phyloP scores from a whole-genome alignment of 352 stramenopile genomes.

The Phytophthora meadii region DNA sequence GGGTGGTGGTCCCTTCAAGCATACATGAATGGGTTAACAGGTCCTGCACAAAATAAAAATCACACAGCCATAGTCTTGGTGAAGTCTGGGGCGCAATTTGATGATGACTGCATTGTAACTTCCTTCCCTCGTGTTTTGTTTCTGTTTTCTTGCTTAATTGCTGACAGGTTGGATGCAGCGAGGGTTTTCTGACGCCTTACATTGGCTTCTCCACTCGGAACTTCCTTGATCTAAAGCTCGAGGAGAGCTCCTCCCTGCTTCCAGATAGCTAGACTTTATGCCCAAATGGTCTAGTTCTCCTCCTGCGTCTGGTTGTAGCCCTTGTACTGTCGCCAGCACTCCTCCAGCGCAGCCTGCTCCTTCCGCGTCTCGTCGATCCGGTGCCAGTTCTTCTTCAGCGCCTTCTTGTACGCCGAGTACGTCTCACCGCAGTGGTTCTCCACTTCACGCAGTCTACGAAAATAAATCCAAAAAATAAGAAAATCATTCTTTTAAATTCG shows the following conservation, averaged over 20 bases:
- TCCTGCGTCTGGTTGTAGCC: conserved; percentile 44
- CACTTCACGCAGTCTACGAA: conserved; percentile 70
- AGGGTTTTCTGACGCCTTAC: background rate
- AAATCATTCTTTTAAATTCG: background rate
- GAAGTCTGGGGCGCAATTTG: conserved; percentile 13
- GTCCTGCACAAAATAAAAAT: conserved; percentile 2
- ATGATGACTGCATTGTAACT: conserved; percentile 42
- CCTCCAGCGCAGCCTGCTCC: conserved; percentile 85
- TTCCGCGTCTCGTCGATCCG: conserved; percentile 86
- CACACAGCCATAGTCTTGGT: conserved; percentile 2
- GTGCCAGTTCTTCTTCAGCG: conserved; percentile 91
- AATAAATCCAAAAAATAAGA: conserved; percentile 18
- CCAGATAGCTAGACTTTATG: conserved; percentile 1
- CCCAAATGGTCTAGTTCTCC: conserved; percentile 32
- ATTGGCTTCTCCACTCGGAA: conserved; percentile 14
- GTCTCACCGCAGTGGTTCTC: conserved; percentile 88
- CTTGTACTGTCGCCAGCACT: conserved; percentile 89
- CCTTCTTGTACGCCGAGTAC: conserved; percentile 89
- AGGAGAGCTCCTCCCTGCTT: conserved; percentile 9
- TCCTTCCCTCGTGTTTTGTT: conserved; percentile 27
- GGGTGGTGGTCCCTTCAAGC: conserved; percentile 80
- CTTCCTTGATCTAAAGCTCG: conserved; percentile 39
- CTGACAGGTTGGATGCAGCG: conserved; percentile 7
- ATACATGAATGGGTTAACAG: conserved; percentile 24
- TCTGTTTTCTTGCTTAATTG: conserved; percentile 21